Percentiles rank a stretch among this genome's conserved stretches.
Evolutionary conservation across 805 yeast genomes (phyloP).

Genomic region (Kazachstania bromeliacearum): DNA sequence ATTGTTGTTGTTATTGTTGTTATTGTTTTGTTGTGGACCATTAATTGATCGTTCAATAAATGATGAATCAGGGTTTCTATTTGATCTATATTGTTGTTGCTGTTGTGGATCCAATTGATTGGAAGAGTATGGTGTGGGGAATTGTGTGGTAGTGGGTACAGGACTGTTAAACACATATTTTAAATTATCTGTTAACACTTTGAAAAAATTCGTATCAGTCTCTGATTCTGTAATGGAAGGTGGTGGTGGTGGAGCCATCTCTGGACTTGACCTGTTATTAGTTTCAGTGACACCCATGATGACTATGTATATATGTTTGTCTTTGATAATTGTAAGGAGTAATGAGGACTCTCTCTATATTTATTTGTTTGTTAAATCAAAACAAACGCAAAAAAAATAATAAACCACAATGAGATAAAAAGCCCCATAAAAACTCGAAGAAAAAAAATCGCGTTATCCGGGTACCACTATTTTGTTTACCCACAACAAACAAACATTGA

Average conservation of each 20-base stretch:
- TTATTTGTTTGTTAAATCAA: no score
- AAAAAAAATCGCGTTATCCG: slow-evolving; percentile 8
- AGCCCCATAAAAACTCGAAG: neutral
- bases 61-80: slow-evolving; percentile 5
- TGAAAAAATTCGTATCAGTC: slow-evolving; percentile 23
- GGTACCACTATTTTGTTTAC: slow-evolving; percentile 1
- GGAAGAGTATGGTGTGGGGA: slow-evolving; percentile 28
- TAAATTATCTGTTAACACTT: slow-evolving; percentile 21
- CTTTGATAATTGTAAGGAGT: no score
- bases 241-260: neutral
- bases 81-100: slow-evolving; percentile 2
- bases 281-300: neutral
- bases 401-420: neutral
- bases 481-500: neutral
- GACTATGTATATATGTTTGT: no score
- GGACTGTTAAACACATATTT: slow-evolving; percentile 27
- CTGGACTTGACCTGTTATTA: neutral
- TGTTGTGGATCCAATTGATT: slow-evolving; percentile 1
- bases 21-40: neutral
- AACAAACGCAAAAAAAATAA: neutral
- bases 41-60: slow-evolving; percentile 4
- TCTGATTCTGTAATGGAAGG: neutral
- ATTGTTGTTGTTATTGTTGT: slow-evolving; percentile 1
- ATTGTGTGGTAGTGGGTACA: slow-evolving; percentile 24
- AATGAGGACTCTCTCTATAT: no score